These are phyloP conservation scores for Paramecium sonneborni DNA, from an alignment of 73 alveolate genomes.

Conservation along the genomic window DNA sequence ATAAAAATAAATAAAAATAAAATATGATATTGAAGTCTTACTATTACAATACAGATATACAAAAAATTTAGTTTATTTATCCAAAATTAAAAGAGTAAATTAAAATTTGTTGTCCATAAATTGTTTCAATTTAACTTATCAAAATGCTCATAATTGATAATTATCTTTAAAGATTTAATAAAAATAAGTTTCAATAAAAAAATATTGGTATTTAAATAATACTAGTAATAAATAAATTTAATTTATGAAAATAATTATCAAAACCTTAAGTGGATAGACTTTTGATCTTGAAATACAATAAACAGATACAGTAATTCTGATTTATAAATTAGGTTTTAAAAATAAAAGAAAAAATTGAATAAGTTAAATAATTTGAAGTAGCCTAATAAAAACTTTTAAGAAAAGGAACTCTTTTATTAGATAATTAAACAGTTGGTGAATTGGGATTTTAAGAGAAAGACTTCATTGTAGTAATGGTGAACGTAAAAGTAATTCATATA, in stretches of 20 bases:
- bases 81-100: too few species aligned
- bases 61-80: background rate
- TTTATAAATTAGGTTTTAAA: background rate
- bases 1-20: too few species aligned
- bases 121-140: too few species aligned
- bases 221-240: background rate
- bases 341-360: slow-evolving; percentile 8
- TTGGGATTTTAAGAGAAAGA: background rate
- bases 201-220: too few species aligned
- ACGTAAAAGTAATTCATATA: background rate
- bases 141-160: too few species aligned
- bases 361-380: background rate
- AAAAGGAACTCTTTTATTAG: slow-evolving; percentile 27
- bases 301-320: background rate
- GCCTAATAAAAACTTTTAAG: background rate
- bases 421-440: background rate
- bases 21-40: background rate
- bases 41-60: background rate
- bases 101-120: too few species aligned
- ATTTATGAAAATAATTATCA: slow-evolving; percentile 45
- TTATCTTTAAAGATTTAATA: too few species aligned
- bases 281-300: background rate
- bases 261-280: slow-evolving; percentile 46
- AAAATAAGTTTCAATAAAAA: too few species aligned
- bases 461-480: slow-evolving; percentile 38